Percentiles rank a stretch among this genome's conserved stretches.
phyloP scores from a whole-genome alignment of 768 basidiomycete species.

The Tubosaeta sp. region DNA sequence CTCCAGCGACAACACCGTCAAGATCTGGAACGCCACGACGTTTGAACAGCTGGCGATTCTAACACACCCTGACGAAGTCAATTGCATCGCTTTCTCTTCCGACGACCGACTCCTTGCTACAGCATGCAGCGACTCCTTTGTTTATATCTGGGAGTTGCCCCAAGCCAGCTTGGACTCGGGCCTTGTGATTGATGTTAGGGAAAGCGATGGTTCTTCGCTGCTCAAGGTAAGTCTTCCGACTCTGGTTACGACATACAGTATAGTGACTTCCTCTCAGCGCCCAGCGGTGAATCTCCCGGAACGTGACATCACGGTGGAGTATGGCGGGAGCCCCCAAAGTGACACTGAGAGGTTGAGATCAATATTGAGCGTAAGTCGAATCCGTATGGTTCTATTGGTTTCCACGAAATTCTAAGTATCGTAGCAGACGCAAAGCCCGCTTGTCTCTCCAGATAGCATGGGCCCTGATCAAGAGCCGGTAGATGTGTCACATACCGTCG shows the following conservation, averaged over 20 bases:
- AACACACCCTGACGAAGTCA: constrained; percentile 24
- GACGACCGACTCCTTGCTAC: constrained; percentile 31
- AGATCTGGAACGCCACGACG: constrained; percentile 27
- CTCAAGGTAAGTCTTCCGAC: constrained; percentile 21
- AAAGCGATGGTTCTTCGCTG: constrained; percentile 18
- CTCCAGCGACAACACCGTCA: constrained; percentile 28
- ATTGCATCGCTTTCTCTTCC: constrained; percentile 27
- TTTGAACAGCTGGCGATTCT: constrained; percentile 23
- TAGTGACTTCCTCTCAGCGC: constrained; percentile 12
- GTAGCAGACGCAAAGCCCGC: constrained; percentile 7
- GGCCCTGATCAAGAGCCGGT: constrained; percentile 4
- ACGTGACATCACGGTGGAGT: neutral
- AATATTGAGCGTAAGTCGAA: constrained; percentile 16
- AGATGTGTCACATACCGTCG: constrained; percentile 5
- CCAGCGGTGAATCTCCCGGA: constrained; percentile 2
- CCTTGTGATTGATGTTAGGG: constrained; percentile 21
- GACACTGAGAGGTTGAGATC: constrained; percentile 10
- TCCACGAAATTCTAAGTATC: constrained; percentile 5
- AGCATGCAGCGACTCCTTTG: constrained; percentile 25
- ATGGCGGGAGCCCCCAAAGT: neutral
- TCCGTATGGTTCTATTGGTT: neutral
- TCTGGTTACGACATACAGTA: neutral
- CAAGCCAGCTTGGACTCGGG: constrained; percentile 28
- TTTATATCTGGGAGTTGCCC: constrained; percentile 31
- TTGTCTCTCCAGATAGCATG: constrained; percentile 4